Conservation (phyloP, 768 basidiomycete genomes). For the Chalciporus chontae region DNA sequence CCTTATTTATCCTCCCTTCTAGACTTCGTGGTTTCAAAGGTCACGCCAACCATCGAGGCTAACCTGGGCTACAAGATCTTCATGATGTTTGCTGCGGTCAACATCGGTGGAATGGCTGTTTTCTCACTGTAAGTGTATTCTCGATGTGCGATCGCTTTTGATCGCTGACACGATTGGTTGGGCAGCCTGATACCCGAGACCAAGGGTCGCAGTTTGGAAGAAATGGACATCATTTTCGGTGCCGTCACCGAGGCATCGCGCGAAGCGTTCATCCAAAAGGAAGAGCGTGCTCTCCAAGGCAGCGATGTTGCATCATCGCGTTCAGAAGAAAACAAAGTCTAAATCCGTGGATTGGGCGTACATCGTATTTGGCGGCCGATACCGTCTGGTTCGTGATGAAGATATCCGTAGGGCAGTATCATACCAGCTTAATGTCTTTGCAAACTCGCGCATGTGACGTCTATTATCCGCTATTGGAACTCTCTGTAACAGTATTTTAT, state of each 20-base stretch:
- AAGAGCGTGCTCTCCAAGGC: constrained; percentile 32
- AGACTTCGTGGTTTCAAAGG: constrained; percentile 74
- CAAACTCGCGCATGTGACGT: too few relatives aligned
- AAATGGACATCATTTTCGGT: constrained; percentile 60
- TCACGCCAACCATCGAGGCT: constrained; percentile 61
- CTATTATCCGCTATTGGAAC: too few relatives aligned
- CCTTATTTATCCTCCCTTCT: background rate
- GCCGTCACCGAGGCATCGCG: constrained; percentile 53
- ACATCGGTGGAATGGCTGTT: constrained; percentile 63
- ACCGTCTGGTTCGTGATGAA: too few relatives aligned
- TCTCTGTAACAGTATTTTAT: too few relatives aligned
- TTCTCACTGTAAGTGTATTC: constrained; percentile 56
- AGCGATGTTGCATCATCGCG: constrained; percentile 1
- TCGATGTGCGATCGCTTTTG: background rate
- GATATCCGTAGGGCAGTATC: too few relatives aligned
- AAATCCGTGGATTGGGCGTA: background rate
- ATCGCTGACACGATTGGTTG: background rate
- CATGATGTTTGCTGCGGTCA: constrained; percentile 73
- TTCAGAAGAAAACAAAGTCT: constrained; percentile 9
- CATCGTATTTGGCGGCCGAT: too few relatives aligned
- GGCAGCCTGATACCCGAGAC: constrained; percentile 58
- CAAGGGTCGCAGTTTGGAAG: constrained; percentile 52
- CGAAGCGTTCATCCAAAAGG: constrained; percentile 46
- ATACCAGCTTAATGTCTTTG: too few relatives aligned
- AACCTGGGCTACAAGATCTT: constrained; percentile 71